Evolutionary conservation across 495 filamentous ascomycete species (phyloP).

Genomic region (Oleoguttula mirabilis): DNA sequence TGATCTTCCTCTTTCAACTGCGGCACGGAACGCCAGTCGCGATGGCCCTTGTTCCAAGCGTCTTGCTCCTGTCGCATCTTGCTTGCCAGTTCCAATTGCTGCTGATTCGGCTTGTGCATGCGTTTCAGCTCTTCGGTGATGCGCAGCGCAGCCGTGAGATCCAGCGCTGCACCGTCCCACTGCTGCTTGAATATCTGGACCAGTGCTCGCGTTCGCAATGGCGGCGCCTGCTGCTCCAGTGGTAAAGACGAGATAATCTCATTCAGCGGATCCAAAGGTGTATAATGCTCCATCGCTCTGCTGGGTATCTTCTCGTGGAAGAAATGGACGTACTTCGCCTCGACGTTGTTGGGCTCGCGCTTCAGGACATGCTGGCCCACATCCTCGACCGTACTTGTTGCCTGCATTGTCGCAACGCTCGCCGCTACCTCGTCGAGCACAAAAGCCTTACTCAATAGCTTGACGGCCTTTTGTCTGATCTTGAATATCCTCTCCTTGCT

Average conservation of each 20-base stretch:
- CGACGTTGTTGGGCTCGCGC: conserved; percentile 41
- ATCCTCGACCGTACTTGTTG: conserved; percentile 63
- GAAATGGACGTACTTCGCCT: conserved; percentile 75
- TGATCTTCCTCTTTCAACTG: conserved; percentile 56
- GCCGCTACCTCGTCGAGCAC: conserved; percentile 68
- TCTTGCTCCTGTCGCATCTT: conserved; percentile 30
- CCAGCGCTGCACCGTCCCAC: conserved; percentile 49
- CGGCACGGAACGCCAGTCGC: conserved; percentile 38
- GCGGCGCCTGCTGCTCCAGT: conserved; percentile 43
- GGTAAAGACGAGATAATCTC: conserved; percentile 52
- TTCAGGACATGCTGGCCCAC: conserved; percentile 63
- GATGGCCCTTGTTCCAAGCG: conserved; percentile 27
- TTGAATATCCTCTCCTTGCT: conserved; percentile 60
- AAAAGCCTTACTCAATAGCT: conserved; percentile 63
- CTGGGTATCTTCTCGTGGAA: conserved; percentile 81
- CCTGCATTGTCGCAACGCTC: conserved; percentile 73
- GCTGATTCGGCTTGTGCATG: conserved; percentile 33
- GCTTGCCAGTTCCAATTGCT: conserved; percentile 37
- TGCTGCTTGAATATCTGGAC: conserved; percentile 68
- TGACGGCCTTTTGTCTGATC: conserved; percentile 64
- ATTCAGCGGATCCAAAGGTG: conserved; percentile 50
- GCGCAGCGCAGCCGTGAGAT: conserved; percentile 54
- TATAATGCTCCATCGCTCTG: conserved; percentile 61
- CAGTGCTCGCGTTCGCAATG: conserved; percentile 56
- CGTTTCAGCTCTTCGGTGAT: conserved; percentile 40